phyloP scores from a whole-genome alignment of 345 rosid species.

The Acer saccharum region DNA sequence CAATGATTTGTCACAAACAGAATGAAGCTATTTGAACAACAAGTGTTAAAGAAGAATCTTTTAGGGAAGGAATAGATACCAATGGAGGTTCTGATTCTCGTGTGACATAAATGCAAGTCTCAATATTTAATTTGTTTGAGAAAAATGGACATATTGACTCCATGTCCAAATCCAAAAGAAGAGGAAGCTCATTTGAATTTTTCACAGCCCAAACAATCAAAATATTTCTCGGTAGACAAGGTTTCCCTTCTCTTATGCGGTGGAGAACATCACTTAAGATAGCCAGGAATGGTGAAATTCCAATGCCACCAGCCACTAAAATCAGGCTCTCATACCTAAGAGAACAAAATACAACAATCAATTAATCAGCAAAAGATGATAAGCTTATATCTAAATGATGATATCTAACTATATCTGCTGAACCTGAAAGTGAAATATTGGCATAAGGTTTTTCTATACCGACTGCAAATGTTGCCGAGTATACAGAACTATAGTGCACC shows the following conservation, averaged over 20 bases:
- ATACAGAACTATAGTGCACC: neutral
- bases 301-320: conserved; percentile 93
- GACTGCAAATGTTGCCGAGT: neutral
- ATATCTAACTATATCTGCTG: neutral
- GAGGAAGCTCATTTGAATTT: conserved; percentile 72
- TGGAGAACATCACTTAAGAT: conserved; percentile 78
- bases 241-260: conserved; percentile 59
- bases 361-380: neutral
- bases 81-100: conserved; percentile 68
- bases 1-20: conserved; percentile 4
- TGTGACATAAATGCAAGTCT: conserved; percentile 63
- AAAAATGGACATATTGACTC: conserved; percentile 62
- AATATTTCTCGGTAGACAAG: conserved; percentile 68
- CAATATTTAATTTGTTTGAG: conserved; percentile 55
- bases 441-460: neutral
- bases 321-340: conserved; percentile 79
- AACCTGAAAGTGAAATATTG: neutral
- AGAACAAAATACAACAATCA: conserved; percentile 13
- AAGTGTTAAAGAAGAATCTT: neutral
- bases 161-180: conserved; percentile 59
- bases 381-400: too few relatives aligned
- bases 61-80: conserved; percentile 33
- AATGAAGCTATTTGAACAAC: neutral
- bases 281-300: conserved; percentile 87
- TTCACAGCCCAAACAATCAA: conserved; percentile 84